Evolutionary conservation across 2,329 filamentous ascomycete species (phyloP).

Genomic region (Cladophialophora chaetospira): DNA sequence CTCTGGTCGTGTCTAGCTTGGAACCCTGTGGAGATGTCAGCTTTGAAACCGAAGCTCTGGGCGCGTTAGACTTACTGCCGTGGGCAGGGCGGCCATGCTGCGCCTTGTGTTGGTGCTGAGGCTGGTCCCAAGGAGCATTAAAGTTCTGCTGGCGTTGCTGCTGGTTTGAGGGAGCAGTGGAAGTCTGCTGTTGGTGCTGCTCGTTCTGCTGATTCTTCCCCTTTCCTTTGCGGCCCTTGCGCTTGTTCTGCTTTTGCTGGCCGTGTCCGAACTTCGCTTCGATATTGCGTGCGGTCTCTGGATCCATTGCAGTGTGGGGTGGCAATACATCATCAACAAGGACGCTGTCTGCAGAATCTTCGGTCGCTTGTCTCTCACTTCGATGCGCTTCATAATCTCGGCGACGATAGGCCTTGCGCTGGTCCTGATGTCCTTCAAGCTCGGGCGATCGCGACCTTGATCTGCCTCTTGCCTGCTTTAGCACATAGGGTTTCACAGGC

Average conservation of each 20-base stretch:
- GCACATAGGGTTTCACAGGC: neutral
- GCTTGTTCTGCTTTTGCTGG: neutral
- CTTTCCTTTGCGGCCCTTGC: neutral
- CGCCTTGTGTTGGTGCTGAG: neutral
- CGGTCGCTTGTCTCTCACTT: neutral
- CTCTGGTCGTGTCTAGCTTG: neutral
- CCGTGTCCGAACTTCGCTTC: neutral
- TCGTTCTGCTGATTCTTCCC: constrained; percentile 3
- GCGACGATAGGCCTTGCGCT: neutral
- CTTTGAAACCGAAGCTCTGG: neutral
- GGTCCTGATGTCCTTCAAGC: neutral
- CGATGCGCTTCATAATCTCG: neutral
- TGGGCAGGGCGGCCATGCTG: too few relatives aligned
- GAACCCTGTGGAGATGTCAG: neutral
- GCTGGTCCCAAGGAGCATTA: neutral
- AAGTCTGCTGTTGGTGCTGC: neutral
- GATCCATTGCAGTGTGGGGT: neutral
- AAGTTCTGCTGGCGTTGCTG: neutral
- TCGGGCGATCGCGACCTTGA: constrained; percentile 2
- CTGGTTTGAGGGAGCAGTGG: neutral
- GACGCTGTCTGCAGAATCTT: neutral
- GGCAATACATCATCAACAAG: too few relatives aligned
- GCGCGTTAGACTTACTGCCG: neutral
- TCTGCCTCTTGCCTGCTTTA: neutral
- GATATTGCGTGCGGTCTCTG: neutral